A percentile compares a stretch with the other conserved stretches of the same genome.
Evolutionary conservation across 2,329 filamentous ascomycete genomes (phyloP).

Genomic region (Aspergillus jensenii): DNA sequence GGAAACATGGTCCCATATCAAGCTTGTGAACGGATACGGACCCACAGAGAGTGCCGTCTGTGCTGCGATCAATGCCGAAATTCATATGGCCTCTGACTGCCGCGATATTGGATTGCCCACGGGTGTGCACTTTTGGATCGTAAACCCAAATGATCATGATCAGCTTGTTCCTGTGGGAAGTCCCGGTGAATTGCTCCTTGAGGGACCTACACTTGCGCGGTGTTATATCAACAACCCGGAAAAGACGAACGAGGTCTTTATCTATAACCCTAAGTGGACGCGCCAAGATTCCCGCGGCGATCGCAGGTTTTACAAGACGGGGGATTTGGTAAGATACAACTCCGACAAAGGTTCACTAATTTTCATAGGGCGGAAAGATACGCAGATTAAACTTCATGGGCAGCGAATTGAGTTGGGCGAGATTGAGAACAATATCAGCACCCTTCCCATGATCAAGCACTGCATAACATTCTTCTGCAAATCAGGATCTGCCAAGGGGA

Average conservation of each 20-base stretch:
- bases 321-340: conserved; percentile 41
- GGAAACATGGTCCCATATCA: conserved; percentile 37
- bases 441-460: conserved; percentile 33
- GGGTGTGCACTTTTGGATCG: conserved; percentile 40
- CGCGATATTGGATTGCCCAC: conserved; percentile 37
- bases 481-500: conserved; percentile 32
- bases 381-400: conserved; percentile 67
- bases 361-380: conserved; percentile 61
- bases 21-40: conserved; percentile 45
- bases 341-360: conserved; percentile 36
- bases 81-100: conserved; percentile 31
- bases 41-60: conserved; percentile 44
- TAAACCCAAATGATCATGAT: conserved; percentile 40
- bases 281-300: conserved; percentile 32
- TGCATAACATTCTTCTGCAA: conserved; percentile 38
- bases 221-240: conserved; percentile 61
- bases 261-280: conserved; percentile 57
- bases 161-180: conserved; percentile 43
- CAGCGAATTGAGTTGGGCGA: conserved; percentile 62
- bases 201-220: conserved; percentile 58
- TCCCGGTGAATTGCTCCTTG: conserved; percentile 39
- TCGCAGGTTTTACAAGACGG: conserved; percentile 43
- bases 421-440: conserved; percentile 44
- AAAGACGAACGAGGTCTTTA: conserved; percentile 60
- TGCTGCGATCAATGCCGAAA: conserved; percentile 33